phyloP scores from a whole-genome alignment of 768 basidiomycete genomes.

The Macrolepiota fuliginosa region DNA sequence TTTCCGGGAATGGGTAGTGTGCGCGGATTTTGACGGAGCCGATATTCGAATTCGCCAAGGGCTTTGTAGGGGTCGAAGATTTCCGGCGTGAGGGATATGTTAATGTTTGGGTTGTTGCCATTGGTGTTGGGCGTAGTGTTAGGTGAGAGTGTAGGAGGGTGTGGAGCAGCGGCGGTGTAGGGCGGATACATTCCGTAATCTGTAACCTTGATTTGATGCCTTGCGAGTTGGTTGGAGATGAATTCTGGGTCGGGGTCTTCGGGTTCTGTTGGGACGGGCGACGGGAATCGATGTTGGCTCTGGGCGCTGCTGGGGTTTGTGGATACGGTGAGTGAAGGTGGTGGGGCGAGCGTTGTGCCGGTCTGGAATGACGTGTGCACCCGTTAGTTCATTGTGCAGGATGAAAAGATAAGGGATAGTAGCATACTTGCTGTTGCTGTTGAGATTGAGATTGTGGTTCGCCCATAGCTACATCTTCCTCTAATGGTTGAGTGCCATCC shows the following conservation, averaged over 20 bases:
- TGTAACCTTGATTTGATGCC: slow-evolving; percentile 36
- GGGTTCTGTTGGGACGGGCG: slow-evolving; percentile 35
- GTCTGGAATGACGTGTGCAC: background rate
- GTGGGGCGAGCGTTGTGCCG: background rate
- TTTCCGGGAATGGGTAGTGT: slow-evolving; percentile 33
- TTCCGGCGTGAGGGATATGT: slow-evolving; percentile 23
- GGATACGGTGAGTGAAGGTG: background rate
- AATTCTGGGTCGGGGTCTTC: slow-evolving; percentile 34
- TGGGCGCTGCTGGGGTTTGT: background rate
- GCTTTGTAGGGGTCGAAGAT: slow-evolving; percentile 37
- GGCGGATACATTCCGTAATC: slow-evolving; percentile 32
- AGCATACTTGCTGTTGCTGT: background rate
- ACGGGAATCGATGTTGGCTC: slow-evolving; percentile 12
- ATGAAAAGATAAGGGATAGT: background rate
- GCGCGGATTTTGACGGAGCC: slow-evolving; percentile 27
- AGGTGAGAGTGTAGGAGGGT: slow-evolving; percentile 11
- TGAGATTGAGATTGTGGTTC: background rate
- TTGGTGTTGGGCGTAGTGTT: slow-evolving; percentile 28
- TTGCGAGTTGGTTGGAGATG: slow-evolving; percentile 23
- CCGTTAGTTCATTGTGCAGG: too few species aligned
- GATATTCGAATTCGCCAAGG: slow-evolving; percentile 39
- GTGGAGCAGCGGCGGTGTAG: slow-evolving; percentile 15
- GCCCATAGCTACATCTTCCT: background rate
- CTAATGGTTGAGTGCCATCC: background rate
- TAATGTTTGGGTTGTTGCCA: slow-evolving; percentile 17